Conservation (phyloP, 495 filamentous ascomycete genomes). For the Aspergillus ostianus region DNA sequence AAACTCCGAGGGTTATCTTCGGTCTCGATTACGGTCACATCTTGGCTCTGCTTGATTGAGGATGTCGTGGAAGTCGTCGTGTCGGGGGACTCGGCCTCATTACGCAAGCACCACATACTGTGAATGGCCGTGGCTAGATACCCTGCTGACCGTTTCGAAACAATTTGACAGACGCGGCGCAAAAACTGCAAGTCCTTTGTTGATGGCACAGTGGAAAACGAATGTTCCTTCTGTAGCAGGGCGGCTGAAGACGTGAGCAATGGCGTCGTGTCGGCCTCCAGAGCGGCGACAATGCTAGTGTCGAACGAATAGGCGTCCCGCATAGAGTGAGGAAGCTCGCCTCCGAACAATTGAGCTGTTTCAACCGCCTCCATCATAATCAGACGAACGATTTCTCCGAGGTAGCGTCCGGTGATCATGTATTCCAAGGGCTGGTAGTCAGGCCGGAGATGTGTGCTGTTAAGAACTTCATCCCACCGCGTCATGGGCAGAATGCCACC, state of each 20-base stretch:
- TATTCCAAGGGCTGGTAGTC: conserved; percentile 91
- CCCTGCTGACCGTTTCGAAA: conserved; percentile 59
- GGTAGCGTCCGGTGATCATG: conserved; percentile 81
- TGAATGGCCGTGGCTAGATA: conserved; percentile 66
- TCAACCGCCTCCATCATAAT: conserved; percentile 69
- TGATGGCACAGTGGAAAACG: conserved; percentile 42
- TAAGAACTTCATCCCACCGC: conserved; percentile 72
- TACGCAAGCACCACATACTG: conserved; percentile 59
- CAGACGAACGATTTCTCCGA: conserved; percentile 79
- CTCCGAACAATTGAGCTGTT: conserved; percentile 47
- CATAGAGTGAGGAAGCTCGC: conserved; percentile 59
- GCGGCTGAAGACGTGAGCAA: conserved; percentile 44
- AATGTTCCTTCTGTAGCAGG: conserved; percentile 52
- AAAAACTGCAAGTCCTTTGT: conserved; percentile 56
- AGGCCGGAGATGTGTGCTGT: conserved; percentile 65
- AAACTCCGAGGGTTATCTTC: conserved; percentile 30
- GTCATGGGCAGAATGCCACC: conserved; percentile 65
- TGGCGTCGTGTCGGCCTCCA: conserved; percentile 49
- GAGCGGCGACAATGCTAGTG: conserved; percentile 64
- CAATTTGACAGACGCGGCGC: conserved; percentile 48
- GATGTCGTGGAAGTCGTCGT: conserved; percentile 20
- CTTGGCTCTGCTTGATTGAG: conserved; percentile 33
- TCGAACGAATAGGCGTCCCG: conserved; percentile 62
- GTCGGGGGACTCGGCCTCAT: conserved; percentile 42
- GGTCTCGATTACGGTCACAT: conserved; percentile 43